A percentile compares a stretch with the other conserved stretches of the same genome.
phyloP scores from a whole-genome alignment of 768 basidiomycete species.

The Tylopilus cervinicoccineus region DNA sequence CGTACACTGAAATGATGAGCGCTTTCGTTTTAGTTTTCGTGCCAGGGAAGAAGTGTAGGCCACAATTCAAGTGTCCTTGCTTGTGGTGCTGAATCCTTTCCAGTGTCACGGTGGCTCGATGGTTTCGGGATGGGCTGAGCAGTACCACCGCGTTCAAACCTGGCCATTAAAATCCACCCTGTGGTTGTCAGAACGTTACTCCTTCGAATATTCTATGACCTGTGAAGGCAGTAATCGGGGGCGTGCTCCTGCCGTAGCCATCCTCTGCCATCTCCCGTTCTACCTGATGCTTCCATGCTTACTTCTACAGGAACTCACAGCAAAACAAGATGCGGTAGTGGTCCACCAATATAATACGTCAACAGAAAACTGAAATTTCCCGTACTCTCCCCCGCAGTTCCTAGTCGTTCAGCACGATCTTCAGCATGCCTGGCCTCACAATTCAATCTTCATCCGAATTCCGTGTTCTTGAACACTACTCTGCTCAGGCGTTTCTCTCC shows the following conservation, averaged over 20 bases:
- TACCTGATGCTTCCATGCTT: constrained; percentile 10
- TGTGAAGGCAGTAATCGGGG: not conserved
- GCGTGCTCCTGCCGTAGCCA: constrained; percentile 6
- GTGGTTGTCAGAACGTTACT: constrained; percentile 7
- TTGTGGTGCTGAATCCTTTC: not conserved
- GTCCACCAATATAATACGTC: constrained; percentile 8
- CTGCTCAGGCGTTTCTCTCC: constrained; percentile 39
- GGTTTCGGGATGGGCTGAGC: not conserved
- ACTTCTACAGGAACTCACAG: constrained; percentile 21
- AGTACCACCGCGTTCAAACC: not conserved
- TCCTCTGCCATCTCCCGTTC: constrained; percentile 5
- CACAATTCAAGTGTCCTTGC: not conserved
- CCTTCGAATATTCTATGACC: constrained; percentile 1
- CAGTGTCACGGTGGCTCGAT: not conserved
- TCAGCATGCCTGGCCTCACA: constrained; percentile 30
- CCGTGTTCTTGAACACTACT: constrained; percentile 36
- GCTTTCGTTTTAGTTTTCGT: not conserved
- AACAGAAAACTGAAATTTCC: not conserved
- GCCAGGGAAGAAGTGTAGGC: not conserved
- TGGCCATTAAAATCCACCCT: constrained; percentile 17
- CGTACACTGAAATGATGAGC: not conserved
- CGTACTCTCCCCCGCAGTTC: not conserved
- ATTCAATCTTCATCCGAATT: constrained; percentile 17
- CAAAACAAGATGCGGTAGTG: constrained; percentile 1
- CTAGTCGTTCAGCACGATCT: not conserved